A percentile compares a stretch with the other conserved stretches of the same genome.
These are phyloP conservation scores for Coniferiporia weirii DNA, from an alignment of 1,284 basidiomycete species.

Conservation along the genomic window DNA sequence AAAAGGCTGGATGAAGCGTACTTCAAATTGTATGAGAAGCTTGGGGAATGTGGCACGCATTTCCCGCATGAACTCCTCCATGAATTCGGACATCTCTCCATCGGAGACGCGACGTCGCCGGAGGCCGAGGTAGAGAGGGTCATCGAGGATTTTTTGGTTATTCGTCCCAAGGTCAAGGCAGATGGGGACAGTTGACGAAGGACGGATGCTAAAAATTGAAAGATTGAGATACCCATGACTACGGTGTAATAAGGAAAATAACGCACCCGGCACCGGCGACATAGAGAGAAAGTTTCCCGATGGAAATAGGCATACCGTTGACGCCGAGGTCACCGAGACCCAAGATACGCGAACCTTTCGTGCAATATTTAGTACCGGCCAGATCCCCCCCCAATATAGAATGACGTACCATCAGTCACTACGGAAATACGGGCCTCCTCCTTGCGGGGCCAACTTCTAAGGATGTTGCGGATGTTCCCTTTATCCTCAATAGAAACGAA, in stretches of 20 bases:
- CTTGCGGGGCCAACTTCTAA: conserved; percentile 72
- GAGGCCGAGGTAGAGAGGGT: conserved; percentile 88
- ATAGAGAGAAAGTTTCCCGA: conserved; percentile 91
- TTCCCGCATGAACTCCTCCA: conserved; percentile 91
- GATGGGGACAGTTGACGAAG: conserved; percentile 82
- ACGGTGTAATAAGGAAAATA: background rate
- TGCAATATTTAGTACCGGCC: background rate
- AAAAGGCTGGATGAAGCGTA: conserved; percentile 21
- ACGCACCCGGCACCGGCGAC: conserved; percentile 79
- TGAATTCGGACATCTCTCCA: conserved; percentile 70
- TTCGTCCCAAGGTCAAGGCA: conserved; percentile 87
- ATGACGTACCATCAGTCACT: conserved; percentile 71
- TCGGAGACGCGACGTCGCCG: conserved; percentile 65
- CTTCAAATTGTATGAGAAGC: conserved; percentile 88
- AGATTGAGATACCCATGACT: background rate
- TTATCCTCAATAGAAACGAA: conserved; percentile 87
- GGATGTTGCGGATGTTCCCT: conserved; percentile 65
- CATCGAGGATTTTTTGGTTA: conserved; percentile 75
- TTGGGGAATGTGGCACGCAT: conserved; percentile 74
- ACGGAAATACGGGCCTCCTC: conserved; percentile 78
- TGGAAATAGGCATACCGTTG: conserved; percentile 89
- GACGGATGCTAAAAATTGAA: conserved; percentile 60
- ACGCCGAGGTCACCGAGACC: conserved; percentile 88
- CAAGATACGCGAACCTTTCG: conserved; percentile 77
- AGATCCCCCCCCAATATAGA: background rate